A percentile compares a stretch with the other conserved stretches of the same genome.
Conservation (phyloP, 2,329 filamentous ascomycete species). For the Paecilomyces sp. region DNA sequence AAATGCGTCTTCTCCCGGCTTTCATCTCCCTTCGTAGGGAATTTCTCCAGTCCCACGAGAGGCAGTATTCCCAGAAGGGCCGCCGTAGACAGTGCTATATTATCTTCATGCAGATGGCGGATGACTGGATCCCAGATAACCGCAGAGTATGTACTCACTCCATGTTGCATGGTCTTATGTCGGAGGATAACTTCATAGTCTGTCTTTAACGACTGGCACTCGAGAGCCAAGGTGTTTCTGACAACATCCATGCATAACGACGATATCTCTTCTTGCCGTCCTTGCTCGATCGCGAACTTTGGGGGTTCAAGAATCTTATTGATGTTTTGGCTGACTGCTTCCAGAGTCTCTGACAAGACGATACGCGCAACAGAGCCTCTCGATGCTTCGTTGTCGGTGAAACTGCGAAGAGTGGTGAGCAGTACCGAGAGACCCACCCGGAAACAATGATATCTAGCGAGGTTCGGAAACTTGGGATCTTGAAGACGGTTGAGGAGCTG, state of each 20-base stretch:
- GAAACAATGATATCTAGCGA: constrained; percentile 40
- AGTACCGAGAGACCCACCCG: constrained; percentile 38
- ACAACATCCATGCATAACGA: constrained; percentile 58
- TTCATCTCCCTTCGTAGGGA: constrained; percentile 46
- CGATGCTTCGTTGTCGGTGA: constrained; percentile 39
- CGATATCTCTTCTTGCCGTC: constrained; percentile 46
- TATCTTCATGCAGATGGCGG: constrained; percentile 58
- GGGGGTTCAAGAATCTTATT: constrained; percentile 54
- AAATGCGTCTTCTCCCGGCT: constrained; percentile 59
- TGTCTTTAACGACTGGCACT: constrained; percentile 61
- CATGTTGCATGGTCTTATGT: constrained; percentile 56
- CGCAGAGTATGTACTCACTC: constrained; percentile 62
- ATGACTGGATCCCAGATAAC: constrained; percentile 73
- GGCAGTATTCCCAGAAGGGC: constrained; percentile 64
- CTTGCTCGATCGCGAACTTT: constrained; percentile 40
- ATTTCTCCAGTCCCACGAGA: constrained; percentile 68
- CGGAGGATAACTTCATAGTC: constrained; percentile 62
- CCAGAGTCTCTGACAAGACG: constrained; percentile 42
- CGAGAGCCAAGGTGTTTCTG: constrained; percentile 59
- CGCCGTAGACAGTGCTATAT: constrained; percentile 65
- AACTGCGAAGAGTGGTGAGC: constrained; percentile 39
- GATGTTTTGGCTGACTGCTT: constrained; percentile 40
- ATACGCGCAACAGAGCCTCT: constrained; percentile 40
- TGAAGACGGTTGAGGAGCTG: constrained; percentile 61
- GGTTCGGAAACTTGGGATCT: constrained; percentile 30